Evolutionary conservation across 1,284 basidiomycete genomes (phyloP).

Genomic region (Veloboletus limbatus): DNA sequence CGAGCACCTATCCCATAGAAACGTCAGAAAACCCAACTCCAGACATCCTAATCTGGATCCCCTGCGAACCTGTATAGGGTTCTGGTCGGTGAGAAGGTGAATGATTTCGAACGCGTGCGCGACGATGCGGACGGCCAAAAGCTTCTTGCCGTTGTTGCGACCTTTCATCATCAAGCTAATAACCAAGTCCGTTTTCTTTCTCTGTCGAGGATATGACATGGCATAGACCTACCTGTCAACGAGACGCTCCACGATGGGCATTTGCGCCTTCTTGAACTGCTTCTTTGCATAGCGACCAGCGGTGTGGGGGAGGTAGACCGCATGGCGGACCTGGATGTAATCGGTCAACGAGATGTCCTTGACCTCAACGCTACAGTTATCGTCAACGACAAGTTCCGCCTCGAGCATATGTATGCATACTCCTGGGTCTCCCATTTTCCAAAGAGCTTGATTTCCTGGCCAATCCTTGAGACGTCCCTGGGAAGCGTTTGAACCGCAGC

Average conservation of each 20-base stretch:
- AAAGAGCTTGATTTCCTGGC: constrained; percentile 90
- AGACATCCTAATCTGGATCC: neutral
- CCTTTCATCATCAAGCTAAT: constrained; percentile 99
- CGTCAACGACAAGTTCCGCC: constrained; percentile 12
- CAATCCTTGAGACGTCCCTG: constrained; percentile 81
- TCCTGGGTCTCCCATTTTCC: constrained; percentile 97
- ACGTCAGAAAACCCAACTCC: neutral
- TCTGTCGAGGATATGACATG: neutral
- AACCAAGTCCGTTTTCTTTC: neutral
- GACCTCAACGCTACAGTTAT: constrained; percentile 79
- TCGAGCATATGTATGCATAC: constrained; percentile 49
- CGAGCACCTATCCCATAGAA: constrained; percentile 59
- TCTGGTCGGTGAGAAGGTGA: constrained; percentile 99
- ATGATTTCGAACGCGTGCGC: constrained; percentile 99
- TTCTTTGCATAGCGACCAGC: constrained; percentile 99
- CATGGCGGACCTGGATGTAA: constrained; percentile 99
- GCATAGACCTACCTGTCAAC: constrained; percentile 80
- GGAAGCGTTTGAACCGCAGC: constrained; percentile 70
- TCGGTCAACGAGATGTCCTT: constrained; percentile 99
- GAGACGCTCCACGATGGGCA: constrained; percentile 99
- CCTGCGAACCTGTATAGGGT: constrained; percentile 92
- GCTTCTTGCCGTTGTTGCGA: constrained; percentile 99
- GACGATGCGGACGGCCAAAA: constrained; percentile 98
- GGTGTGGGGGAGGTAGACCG: constrained; percentile 97
- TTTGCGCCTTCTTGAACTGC: constrained; percentile 99